Evolutionary conservation across 768 basidiomycete genomes (phyloP).

Genomic region (Cystofilobasidium ferigula): DNA sequence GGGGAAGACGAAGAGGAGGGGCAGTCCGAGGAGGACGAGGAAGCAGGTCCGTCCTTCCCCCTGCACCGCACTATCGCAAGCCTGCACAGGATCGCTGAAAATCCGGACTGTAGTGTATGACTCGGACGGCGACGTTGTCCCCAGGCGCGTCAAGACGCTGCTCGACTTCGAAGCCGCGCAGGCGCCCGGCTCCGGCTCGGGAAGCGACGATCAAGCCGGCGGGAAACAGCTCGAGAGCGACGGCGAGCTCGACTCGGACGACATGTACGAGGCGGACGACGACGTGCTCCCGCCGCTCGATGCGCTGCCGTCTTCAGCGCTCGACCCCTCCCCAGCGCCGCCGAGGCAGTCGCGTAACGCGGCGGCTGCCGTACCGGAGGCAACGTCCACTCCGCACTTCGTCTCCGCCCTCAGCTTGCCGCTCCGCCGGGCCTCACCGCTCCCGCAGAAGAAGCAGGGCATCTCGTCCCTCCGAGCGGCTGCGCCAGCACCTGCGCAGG

Average conservation of each 20-base stretch:
- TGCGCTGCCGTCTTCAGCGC: neutral
- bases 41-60: neutral
- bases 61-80: neutral
- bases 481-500: neutral
- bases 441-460: no score
- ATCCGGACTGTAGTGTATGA: neutral
- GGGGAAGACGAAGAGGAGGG: conserved; percentile 1
- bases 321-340: neutral
- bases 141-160: neutral
- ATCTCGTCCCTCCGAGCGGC: neutral
- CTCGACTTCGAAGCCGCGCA: neutral
- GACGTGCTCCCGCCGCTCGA: neutral
- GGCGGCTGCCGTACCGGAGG: neutral
- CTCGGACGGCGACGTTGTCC: conserved; percentile 8
- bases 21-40: neutral
- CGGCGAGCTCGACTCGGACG: neutral
- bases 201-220: neutral
- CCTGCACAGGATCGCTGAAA: neutral
- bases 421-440: neutral
- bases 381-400: no score
- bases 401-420: conserved; percentile 3
- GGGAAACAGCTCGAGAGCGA: neutral
- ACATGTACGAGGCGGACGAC: conserved; percentile 7
- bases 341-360: neutral
- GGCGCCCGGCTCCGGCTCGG: no score